These are phyloP conservation scores for Zoysia matrella DNA, from an alignment of 202 grass and related monocot species.

Conservation along the genomic window DNA sequence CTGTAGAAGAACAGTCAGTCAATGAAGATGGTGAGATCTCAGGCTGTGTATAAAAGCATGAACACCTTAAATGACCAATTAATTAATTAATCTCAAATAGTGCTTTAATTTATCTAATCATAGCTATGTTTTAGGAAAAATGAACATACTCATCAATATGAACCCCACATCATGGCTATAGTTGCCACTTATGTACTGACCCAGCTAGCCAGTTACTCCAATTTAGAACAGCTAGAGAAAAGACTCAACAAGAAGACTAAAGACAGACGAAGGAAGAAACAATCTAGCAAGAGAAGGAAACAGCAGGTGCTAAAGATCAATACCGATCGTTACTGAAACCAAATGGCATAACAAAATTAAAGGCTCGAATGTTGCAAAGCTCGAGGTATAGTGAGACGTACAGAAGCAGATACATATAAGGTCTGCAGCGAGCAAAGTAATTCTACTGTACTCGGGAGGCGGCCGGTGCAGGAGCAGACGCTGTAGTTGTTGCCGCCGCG, in stretches of 20 bases:
- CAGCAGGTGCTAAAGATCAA: neutral
- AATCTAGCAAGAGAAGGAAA: slow-evolving; percentile 10
- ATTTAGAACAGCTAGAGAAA: neutral
- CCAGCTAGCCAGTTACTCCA: slow-evolving; percentile 25
- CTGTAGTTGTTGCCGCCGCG: neutral
- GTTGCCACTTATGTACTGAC: slow-evolving; percentile 10
- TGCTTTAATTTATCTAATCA: slow-evolving; percentile 8
- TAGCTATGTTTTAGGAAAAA: slow-evolving; percentile 17
- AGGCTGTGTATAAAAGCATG: slow-evolving; percentile 11
- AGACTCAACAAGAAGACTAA: neutral
- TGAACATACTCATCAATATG: slow-evolving; percentile 3
- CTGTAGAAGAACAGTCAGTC: slow-evolving; percentile 30
- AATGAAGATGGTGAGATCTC: slow-evolving; percentile 18
- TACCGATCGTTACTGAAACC: slow-evolving; percentile 26
- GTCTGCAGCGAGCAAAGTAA: slow-evolving; percentile 25
- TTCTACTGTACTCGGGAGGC: slow-evolving; percentile 56
- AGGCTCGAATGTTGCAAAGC: slow-evolving; percentile 53
- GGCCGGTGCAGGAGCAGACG: slow-evolving; percentile 33
- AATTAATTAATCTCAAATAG: slow-evolving; percentile 14
- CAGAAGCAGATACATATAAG: slow-evolving; percentile 45
- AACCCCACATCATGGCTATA: neutral
- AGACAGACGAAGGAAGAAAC: neutral
- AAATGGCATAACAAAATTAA: slow-evolving; percentile 38
- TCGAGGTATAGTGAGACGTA: slow-evolving; percentile 53
- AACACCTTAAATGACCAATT: slow-evolving; percentile 36